Evolutionary conservation across 2,329 filamentous ascomycete genomes (phyloP).

Genomic region (Xylariaceae sp.): DNA sequence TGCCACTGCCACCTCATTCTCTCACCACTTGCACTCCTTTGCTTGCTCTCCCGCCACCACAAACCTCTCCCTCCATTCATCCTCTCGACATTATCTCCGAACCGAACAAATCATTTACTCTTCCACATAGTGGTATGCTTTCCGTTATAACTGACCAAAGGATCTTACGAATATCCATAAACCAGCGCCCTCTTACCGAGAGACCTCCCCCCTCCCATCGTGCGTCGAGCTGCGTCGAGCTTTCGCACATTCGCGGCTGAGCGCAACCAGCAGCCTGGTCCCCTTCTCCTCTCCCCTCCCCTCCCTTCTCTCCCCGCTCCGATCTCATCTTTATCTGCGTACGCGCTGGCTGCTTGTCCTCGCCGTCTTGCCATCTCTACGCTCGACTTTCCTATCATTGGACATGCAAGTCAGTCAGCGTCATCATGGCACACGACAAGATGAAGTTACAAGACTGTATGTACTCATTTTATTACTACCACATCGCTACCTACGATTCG

Average conservation of each 20-base stretch:
- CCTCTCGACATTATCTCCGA: background rate
- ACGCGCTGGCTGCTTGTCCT: slow-evolving; percentile 1
- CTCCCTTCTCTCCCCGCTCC: slow-evolving; percentile 3
- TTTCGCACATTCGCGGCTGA: slow-evolving; percentile 8
- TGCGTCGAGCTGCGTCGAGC: background rate
- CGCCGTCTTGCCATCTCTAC: background rate
- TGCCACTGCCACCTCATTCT: slow-evolving; percentile 16
- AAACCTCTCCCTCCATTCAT: slow-evolving; percentile 1
- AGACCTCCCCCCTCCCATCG: background rate
- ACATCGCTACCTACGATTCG: background rate
- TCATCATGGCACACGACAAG: slow-evolving; percentile 68
- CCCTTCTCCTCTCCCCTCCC: slow-evolving; percentile 3
- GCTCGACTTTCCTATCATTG: slow-evolving; percentile 16
- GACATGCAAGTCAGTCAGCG: slow-evolving; percentile 32
- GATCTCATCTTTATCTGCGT: slow-evolving; percentile 1
- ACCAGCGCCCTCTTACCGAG: background rate
- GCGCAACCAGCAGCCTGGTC: slow-evolving; percentile 14
- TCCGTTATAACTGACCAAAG: background rate
- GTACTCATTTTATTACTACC: slow-evolving; percentile 23
- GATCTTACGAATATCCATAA: background rate
- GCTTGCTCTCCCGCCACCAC: slow-evolving; percentile 2
- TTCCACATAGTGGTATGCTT: background rate
- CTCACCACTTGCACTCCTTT: background rate
- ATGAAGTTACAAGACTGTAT: slow-evolving; percentile 88
- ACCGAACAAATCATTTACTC: background rate